These are phyloP conservation scores for Microsporum audouinii DNA, from an alignment of 2,329 filamentous ascomycete species.

Conservation along the genomic window DNA sequence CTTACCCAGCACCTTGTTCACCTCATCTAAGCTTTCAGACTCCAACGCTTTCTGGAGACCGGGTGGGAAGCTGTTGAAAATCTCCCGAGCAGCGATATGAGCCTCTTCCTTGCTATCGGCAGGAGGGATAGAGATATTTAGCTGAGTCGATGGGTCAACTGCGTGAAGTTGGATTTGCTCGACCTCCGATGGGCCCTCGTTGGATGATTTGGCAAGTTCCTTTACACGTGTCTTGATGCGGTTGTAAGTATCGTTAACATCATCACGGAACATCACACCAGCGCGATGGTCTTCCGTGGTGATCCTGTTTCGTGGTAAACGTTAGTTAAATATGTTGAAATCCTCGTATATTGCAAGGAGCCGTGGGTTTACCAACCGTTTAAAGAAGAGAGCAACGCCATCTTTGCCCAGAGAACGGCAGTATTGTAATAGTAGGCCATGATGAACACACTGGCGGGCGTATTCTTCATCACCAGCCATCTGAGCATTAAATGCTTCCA, in stretches of 20 bases:
- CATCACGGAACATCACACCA: slow-evolving; percentile 79
- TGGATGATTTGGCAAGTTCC: slow-evolving; percentile 56
- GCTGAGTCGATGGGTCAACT: slow-evolving; percentile 82
- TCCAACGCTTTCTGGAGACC: slow-evolving; percentile 73
- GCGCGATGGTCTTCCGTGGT: slow-evolving; percentile 83
- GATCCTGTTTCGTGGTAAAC: slow-evolving; percentile 40
- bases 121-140: slow-evolving; percentile 74
- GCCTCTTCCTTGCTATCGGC: slow-evolving; percentile 53
- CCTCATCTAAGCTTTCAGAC: slow-evolving; percentile 76
- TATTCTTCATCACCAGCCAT: slow-evolving; percentile 65
- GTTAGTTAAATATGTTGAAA: neutral
- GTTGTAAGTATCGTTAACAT: slow-evolving; percentile 78
- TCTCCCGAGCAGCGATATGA: slow-evolving; percentile 51
- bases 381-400: slow-evolving; percentile 88
- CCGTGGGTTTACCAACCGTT: slow-evolving; percentile 43
- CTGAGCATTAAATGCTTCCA: slow-evolving; percentile 83
- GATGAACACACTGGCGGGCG: slow-evolving; percentile 79
- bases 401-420: slow-evolving; percentile 81
- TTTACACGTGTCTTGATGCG: slow-evolving; percentile 66
- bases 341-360: neutral
- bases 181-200: slow-evolving; percentile 50
- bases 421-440: slow-evolving; percentile 86
- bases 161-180: slow-evolving; percentile 98
- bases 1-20: slow-evolving; percentile 75
- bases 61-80: slow-evolving; percentile 75